phyloP scores from a whole-genome alignment of 345 rosid species.

The Lepidium africanum region DNA sequence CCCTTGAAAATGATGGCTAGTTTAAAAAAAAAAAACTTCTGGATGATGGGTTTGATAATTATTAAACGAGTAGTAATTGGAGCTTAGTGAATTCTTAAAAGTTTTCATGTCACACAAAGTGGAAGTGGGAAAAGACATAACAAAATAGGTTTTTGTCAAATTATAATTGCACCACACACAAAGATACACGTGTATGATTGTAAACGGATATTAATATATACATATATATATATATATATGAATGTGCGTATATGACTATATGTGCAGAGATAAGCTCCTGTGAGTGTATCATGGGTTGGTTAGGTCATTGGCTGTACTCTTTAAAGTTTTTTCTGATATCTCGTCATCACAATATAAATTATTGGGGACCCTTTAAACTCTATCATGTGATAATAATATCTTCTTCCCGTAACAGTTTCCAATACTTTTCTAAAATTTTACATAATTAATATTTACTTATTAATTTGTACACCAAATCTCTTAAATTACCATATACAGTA shows the following conservation, averaged over 20 bases:
- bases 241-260: not conserved
- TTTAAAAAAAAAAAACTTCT: too few relatives aligned
- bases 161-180: not conserved
- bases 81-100: constrained; percentile 15
- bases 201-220: not conserved
- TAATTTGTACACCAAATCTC: not conserved
- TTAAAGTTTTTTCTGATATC: constrained; percentile 14
- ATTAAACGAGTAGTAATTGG: constrained; percentile 11
- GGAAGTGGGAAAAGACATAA: constrained; percentile 18
- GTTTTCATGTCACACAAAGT: constrained; percentile 10
- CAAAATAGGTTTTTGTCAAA: not conserved
- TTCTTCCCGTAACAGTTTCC: not conserved
- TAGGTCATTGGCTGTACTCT: constrained; percentile 30
- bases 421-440: not conserved
- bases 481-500: not conserved
- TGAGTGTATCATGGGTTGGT: constrained; percentile 3
- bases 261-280: constrained; percentile 1
- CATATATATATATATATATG: not conserved
- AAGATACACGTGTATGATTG: not conserved
- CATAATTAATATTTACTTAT: not conserved
- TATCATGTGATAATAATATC: constrained; percentile 25
- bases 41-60: not conserved
- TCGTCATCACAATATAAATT: constrained; percentile 19
- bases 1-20: not conserved
- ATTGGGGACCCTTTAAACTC: constrained; percentile 20